Conservation (phyloP, 306 rosid genomes). For the Prunus armeniaca region DNA sequence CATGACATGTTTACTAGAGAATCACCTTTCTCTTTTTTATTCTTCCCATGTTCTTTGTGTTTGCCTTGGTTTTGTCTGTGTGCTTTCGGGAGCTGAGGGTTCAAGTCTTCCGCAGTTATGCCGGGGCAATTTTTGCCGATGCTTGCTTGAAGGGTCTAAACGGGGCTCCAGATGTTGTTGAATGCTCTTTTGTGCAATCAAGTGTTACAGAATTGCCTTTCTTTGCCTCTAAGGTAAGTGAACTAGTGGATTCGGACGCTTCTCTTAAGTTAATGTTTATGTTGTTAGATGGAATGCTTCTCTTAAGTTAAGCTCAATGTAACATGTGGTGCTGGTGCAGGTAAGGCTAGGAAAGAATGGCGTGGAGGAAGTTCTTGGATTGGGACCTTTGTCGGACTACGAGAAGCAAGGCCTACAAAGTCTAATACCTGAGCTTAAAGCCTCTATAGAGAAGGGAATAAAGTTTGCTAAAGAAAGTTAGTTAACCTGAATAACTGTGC, state of each 20-base stretch:
- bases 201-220: constrained; percentile 72
- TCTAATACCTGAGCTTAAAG: constrained; percentile 65
- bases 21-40: too few relatives aligned
- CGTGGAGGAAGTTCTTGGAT: constrained; percentile 61
- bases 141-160: background rate
- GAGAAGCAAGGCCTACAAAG: constrained; percentile 66
- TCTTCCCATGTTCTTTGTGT: too few relatives aligned
- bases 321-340: constrained; percentile 31
- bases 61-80: too few relatives aligned
- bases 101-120: background rate
- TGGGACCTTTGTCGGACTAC: constrained; percentile 68
- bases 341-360: constrained; percentile 88
- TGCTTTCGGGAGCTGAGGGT: background rate
- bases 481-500: constrained; percentile 8
- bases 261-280: background rate
- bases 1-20: too few relatives aligned
- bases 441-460: constrained; percentile 85
- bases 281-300: background rate
- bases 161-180: constrained; percentile 17
- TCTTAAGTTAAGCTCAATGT: background rate
- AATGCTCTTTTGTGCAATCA: constrained; percentile 86
- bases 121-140: background rate
- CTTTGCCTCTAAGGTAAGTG: constrained; percentile 79
- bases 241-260: background rate
- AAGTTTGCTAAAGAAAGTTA: constrained; percentile 57